Conservation (phyloP, 208 protist species). For the Leishmania amazonensis region DNA sequence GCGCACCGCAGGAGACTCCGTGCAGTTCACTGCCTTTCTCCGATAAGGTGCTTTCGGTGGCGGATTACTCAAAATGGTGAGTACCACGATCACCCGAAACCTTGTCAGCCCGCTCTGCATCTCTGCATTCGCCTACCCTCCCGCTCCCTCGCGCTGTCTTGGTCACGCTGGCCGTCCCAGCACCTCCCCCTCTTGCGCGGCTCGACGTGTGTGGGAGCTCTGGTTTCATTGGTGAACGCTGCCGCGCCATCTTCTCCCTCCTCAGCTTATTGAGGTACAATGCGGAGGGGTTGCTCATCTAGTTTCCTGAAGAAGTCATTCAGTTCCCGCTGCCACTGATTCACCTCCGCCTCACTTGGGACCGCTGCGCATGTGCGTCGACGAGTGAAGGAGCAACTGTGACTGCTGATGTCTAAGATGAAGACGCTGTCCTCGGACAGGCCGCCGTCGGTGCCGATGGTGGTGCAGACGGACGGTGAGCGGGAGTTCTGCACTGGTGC, state of each 20-base stretch:
- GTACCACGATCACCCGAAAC: background rate
- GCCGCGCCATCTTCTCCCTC: background rate
- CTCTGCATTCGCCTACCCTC: background rate
- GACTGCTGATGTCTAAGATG: conserved; percentile 34
- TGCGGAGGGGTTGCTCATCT: conserved; percentile 39
- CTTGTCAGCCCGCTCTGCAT: background rate
- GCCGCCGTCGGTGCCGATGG: conserved; percentile 38
- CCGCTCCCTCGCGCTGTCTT: background rate
- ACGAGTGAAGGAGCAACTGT: conserved; percentile 13
- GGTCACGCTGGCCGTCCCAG: background rate
- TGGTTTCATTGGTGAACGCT: background rate
- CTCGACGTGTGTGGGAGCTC: background rate
- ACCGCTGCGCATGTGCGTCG: conserved; percentile 8
- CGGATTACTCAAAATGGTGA: background rate
- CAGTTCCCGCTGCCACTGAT: conserved; percentile 46
- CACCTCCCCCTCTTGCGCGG: background rate
- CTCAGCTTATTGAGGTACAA: conserved; percentile 14
- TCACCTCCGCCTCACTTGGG: conserved; percentile 36
- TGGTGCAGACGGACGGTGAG: conserved; percentile 39
- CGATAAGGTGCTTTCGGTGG: background rate
- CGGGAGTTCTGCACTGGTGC: conserved; percentile 26
- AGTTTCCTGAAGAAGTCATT: conserved; percentile 49
- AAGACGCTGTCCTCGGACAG: conserved; percentile 52
- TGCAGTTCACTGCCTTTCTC: too few relatives aligned
- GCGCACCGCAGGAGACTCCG: background rate